Base-by-base conservation (phyloP, 129 eudicot species). In the Artemisia annua region DNA sequence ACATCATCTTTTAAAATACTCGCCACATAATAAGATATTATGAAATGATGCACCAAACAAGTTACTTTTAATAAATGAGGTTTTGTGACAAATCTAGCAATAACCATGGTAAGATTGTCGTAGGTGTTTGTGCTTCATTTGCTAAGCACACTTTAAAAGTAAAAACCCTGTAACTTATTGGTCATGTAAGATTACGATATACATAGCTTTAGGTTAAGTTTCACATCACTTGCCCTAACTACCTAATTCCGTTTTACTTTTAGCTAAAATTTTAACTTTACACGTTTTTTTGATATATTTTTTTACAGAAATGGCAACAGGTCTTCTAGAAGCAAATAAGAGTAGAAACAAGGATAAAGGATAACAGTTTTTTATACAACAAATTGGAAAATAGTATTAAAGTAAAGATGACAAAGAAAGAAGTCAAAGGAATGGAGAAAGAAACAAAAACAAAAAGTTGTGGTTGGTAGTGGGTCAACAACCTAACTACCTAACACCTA, bases 391-490 rank as follows among this genome's bases (percentile, higher is more conserved):
- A 66, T 28, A 20, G 22, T 32, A 17, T 12, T 39, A 70, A 71
- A 57, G 16, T 39, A 20, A 7, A 22, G 48, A 5, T 11, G 22
- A 71, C 53, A 70, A 58, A 24, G 72, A 56, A 54, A 54, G 61
- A 78, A 64, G 78, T 78, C 77, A 78, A 78, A 63, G 50, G 72
- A 35, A 70, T 26, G 35, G 48, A 22, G 66, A 70, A 55, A 63
- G 72, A 44, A 71, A 78, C 64, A 20, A 18, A 54, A 62, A 32
- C 16, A 39, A 63, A 78, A 71, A 46, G 52, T 70, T 63, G 60
- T 78, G 60, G 81, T 70, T 78, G 81, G 72, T 71, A 66, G 82
- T 78, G 82, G 82, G 77, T 78, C 82, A 78, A 78, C 82, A 78
- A 78, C 60, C 77, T 67, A 67, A 73, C 73, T 67, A 67, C 69